phyloP scores from a whole-genome alignment of 306 rosid genomes.

The Malus fusca region DNA sequence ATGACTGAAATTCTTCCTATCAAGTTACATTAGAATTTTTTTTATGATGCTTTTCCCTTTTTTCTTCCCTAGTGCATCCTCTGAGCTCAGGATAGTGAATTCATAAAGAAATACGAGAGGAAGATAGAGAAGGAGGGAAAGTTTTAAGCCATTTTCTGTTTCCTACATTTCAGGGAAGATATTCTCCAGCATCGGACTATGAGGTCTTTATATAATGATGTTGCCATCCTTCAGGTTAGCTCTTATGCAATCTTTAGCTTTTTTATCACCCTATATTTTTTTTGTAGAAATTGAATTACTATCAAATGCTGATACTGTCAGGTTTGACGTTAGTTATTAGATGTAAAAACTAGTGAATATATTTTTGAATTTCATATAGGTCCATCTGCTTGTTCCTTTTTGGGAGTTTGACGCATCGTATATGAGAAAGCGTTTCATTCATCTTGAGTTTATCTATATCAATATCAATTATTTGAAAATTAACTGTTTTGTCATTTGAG shows the following conservation, averaged over 20 bases:
- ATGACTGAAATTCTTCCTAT: constrained; percentile 1
- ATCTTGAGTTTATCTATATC: not conserved
- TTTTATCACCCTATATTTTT: not conserved
- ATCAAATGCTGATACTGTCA: not conserved
- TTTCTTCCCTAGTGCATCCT: not conserved
- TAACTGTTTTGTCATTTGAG: not conserved
- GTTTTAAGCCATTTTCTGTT: constrained; percentile 2
- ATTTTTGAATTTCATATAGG: not conserved
- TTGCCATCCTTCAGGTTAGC: constrained; percentile 73
- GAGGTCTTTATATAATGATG: constrained; percentile 71
- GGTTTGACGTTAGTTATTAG: not conserved
- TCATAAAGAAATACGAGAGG: not conserved
- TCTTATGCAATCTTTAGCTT: not conserved
- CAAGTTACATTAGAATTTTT: constrained; percentile 2
- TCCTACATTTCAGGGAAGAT: constrained; percentile 70
- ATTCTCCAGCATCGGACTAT: constrained; percentile 50
- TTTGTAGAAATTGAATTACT: not conserved
- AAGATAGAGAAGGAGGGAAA: not conserved
- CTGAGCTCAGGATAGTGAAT: not conserved
- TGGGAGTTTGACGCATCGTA: not conserved
- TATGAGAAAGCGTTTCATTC: not conserved
- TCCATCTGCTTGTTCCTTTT: not conserved
- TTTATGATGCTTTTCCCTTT: not conserved
- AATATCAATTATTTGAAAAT: not conserved
- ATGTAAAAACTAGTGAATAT: not conserved